Evolutionary conservation across 192 early-diverging fungal species (phyloP), one percentile per base, ranked within the genome.

Genomic region (Entrophospora sp.): DNA sequence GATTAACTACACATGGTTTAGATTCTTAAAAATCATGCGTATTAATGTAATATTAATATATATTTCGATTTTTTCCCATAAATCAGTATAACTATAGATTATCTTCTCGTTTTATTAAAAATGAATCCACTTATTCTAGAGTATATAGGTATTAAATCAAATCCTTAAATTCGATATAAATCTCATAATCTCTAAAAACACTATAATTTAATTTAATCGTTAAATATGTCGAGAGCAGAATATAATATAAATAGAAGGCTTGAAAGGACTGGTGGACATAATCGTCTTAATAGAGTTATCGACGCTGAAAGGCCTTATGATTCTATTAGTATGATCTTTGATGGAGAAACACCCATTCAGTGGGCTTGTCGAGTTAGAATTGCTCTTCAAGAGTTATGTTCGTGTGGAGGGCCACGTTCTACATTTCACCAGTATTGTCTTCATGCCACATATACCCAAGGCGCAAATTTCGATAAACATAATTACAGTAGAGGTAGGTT

Each of bases 391-490:
- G 48, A 51, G 9, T 51, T 51, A 51, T 51, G 5, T 6, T 5
- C 5, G 7, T n/a, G 7, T 10, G 48, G 20, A 51, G 48, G 48
- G 5, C 9, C 48, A 22, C 9, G 48, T n/a, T 10, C 7, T 51
- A n/a, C 20, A 16, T 51, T 20, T 51, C 48, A 51, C 20, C 48
- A 51, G 20, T 51, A 51, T 22, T 51, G 20, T 25, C 48, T 51
- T 51, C 48, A 51, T 51, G 48, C 48, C 20, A 20, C 48, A n/a
- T 22, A 51, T 25, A 8, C 48, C 9, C 48, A 51, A 22, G 20
- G 20, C 18, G 48, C 48, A n/a, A 51, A 51, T 51, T 51, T 51
- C 18, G 48, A 51, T 51, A 51, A 51, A 51, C 18, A 51, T 51
- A 51, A 51, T 51, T 51, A 51, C 18, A n/a, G 48, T 51, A 51